Conservation (phyloP, 441 rosid genomes). For the Arabidopsis lyrata region DNA sequence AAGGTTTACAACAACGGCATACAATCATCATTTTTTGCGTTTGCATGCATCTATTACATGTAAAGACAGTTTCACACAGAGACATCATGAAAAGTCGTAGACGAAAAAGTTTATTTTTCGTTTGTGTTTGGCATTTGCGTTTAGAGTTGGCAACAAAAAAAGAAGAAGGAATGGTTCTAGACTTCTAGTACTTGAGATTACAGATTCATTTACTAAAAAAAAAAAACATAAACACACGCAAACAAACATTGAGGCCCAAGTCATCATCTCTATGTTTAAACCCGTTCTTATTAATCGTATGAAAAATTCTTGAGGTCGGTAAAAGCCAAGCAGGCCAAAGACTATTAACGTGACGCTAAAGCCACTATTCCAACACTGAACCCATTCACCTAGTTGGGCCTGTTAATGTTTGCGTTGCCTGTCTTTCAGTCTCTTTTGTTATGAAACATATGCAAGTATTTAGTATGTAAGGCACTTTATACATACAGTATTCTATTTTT, state of each 20-base stretch:
- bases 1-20: not conserved
- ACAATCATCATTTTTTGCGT: not conserved
- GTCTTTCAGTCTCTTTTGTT: not conserved
- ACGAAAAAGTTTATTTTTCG: too few relatives aligned
- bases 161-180: not conserved
- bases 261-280: not conserved
- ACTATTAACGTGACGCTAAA: conserved; percentile 6
- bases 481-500: not conserved
- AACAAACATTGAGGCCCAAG: not conserved
- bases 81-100: too few relatives aligned
- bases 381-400: conserved; percentile 20
- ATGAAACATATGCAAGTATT: not conserved
- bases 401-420: not conserved
- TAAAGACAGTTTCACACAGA: not conserved
- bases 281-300: not conserved
- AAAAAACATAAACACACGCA: not conserved
- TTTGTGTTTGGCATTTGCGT: not conserved
- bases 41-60: not conserved
- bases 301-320: not conserved
- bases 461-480: not conserved
- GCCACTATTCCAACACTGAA: conserved; percentile 14
- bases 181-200: not conserved
- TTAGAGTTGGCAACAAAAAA: not conserved
- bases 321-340: not conserved
- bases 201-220: not conserved